Evolutionary conservation across 306 rosid species (phyloP).

Genomic region (Rosa persica): DNA sequence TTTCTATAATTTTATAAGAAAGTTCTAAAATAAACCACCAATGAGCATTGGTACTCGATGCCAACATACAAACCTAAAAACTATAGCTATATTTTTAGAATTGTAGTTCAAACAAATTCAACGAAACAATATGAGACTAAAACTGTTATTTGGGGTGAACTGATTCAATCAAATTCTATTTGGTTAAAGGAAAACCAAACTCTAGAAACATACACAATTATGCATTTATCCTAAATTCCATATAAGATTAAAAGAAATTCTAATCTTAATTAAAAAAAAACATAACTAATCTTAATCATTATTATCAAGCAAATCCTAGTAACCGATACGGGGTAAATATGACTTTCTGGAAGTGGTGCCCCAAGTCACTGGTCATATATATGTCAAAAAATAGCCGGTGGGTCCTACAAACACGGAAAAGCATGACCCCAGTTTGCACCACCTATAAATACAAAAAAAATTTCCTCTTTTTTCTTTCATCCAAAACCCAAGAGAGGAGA

Average conservation of each 20-base stretch:
- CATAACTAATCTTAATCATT: too few species aligned
- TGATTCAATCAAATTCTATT: too few species aligned
- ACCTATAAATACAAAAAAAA: not conserved
- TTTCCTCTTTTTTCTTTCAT: not conserved
- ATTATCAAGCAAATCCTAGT: too few species aligned
- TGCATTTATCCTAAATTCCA: not conserved
- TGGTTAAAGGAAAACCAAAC: not conserved
- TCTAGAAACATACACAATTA: not conserved
- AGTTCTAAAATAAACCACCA: too few species aligned
- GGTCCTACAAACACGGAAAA: slow-evolving; percentile 29
- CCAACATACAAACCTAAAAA: too few species aligned
- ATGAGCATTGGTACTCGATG: too few species aligned
- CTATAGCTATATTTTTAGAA: too few species aligned
- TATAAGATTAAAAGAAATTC: not conserved
- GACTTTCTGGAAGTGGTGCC: not conserved
- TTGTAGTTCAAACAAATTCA: too few species aligned
- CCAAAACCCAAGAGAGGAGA: too few species aligned
- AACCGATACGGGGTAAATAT: slow-evolving; percentile 7
- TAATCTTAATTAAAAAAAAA: too few species aligned
- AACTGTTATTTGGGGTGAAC: not conserved
- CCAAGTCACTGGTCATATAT: slow-evolving; percentile 6
- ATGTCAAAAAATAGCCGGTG: not conserved
- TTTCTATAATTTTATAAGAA: too few species aligned
- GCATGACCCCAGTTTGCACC: slow-evolving; percentile 13
- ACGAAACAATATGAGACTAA: too few species aligned